Evolutionary conservation across 768 basidiomycete species (phyloP), one percentile per base, ranked within the genome.

Genomic region (Dioszegia crocea): DNA sequence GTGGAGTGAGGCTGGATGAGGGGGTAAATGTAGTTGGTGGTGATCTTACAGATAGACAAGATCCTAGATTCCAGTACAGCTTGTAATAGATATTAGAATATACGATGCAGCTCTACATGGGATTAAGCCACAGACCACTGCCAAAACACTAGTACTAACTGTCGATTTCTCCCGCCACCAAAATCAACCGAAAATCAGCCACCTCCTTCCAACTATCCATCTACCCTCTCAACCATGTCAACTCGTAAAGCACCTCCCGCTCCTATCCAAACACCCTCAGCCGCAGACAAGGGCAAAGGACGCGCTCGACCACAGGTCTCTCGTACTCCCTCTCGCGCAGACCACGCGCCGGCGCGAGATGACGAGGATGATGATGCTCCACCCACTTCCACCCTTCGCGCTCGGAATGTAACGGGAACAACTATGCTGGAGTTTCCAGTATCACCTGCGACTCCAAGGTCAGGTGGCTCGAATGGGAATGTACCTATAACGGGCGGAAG

Each of bases 1-100:
- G 24, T 9, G 27, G 30, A 36, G 19, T n/a, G 38, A 4, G 11
- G 51, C 6, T 11, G 51, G 51, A 26, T 2, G 51, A 40, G n/a
- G 23, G 10, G 21, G 19, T 29, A 23, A n/a, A n/a, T n/a, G 33
- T 4, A 6, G 19, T 40, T 16, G 23, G 6, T 26, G 36, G 24
- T 12, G 51, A 53, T 40, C 26, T 53, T 36, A 53, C 51, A 12
- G 51, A 53, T 53, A 53, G 51, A n/a, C 23, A 53, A 27, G 38
- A 53, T 53, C 51, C 51, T 2, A 29, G 9, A 17, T 53, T 53
- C 24, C 19, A 29, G 24, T 53, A 53, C 17, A 39, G 39, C 40
- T 14, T 39, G 38, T 53, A 40, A n/a, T 51, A 36, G 17, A 39
- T 39, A n/a, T 21, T 4, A 33, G 33, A 14, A 33, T 33, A 33